Percentiles rank a stretch among this genome's conserved stretches.
Conservation (phyloP, 73 alveolate genomes). For the Uronychia setigera region DNA sequence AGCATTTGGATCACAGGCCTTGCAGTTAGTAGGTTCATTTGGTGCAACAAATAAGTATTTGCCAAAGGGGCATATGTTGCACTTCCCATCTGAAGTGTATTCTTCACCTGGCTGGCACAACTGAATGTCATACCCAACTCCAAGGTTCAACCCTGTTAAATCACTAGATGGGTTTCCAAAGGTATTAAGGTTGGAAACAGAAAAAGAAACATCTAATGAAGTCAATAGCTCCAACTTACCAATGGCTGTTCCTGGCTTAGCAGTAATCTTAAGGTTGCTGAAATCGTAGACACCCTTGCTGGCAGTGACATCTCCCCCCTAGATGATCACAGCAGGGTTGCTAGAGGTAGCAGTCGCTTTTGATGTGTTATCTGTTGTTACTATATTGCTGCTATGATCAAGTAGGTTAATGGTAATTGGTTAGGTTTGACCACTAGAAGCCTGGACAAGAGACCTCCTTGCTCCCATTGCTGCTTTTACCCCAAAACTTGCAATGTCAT, state of each 20-base stretch:
- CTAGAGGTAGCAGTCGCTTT: not conserved
- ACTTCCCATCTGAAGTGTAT: not conserved
- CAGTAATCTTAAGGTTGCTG: not conserved
- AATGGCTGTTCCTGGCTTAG: not conserved
- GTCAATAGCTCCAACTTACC: not conserved
- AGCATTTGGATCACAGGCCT: conserved; percentile 3
- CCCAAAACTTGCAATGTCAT: not conserved
- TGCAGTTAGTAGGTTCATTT: not conserved
- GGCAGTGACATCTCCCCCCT: conserved; percentile 1
- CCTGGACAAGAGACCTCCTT: not conserved
- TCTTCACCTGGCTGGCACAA: not conserved
- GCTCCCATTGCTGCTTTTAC: not conserved
- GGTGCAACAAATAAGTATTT: not conserved
- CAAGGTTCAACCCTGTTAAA: not conserved
- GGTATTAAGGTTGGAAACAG: not conserved
- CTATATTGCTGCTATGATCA: not conserved
- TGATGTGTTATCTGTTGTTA: not conserved
- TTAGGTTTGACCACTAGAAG: not conserved
- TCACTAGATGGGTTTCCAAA: not conserved
- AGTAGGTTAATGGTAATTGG: not conserved
- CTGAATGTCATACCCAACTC: not conserved
- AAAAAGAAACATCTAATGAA: not conserved
- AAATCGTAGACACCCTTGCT: not conserved
- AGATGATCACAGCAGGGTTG: not conserved
- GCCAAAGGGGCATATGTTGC: not conserved